These are phyloP conservation scores for Austroboletus niveus DNA, from an alignment of 1,284 basidiomycete genomes.

Conservation along the genomic window DNA sequence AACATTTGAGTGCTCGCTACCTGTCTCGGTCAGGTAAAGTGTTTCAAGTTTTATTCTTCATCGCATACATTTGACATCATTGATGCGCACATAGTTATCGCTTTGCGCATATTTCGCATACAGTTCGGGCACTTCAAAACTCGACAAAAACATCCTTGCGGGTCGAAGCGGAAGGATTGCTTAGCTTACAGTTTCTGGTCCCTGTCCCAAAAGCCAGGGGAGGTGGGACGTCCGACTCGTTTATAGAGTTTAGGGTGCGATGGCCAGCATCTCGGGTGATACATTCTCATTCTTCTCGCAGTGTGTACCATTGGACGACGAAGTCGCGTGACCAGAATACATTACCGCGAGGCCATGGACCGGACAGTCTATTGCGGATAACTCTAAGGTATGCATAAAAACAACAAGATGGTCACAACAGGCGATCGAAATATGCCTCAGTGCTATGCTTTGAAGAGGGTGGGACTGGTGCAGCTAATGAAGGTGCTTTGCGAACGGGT, in stretches of 20 bases:
- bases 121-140: constrained; percentile 70
- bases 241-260: constrained; percentile 83
- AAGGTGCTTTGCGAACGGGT: constrained; percentile 16
- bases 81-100: constrained; percentile 61
- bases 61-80: not conserved
- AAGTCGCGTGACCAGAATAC: constrained; percentile 13
- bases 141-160: constrained; percentile 85
- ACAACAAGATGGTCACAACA: constrained; percentile 33
- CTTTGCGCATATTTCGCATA: constrained; percentile 67
- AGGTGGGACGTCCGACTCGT: constrained; percentile 54
- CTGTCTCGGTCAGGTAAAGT: constrained; percentile 70
- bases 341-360: not conserved
- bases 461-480: constrained; percentile 5
- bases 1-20: constrained; percentile 73
- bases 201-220: constrained; percentile 52
- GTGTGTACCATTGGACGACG: constrained; percentile 34
- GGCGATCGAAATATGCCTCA: constrained; percentile 41
- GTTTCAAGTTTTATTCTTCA: not conserved
- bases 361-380: not conserved
- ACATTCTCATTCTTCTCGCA: constrained; percentile 18
- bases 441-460: constrained; percentile 24
- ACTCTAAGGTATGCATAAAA: constrained; percentile 20
- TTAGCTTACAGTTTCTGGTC: constrained; percentile 87
- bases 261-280: not conserved
- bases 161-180: constrained; percentile 75